Evolutionary conservation across 805 yeast species (phyloP), one percentile per base, ranked within the genome.

Genomic region (Wickerhamiella siamensis): DNA sequence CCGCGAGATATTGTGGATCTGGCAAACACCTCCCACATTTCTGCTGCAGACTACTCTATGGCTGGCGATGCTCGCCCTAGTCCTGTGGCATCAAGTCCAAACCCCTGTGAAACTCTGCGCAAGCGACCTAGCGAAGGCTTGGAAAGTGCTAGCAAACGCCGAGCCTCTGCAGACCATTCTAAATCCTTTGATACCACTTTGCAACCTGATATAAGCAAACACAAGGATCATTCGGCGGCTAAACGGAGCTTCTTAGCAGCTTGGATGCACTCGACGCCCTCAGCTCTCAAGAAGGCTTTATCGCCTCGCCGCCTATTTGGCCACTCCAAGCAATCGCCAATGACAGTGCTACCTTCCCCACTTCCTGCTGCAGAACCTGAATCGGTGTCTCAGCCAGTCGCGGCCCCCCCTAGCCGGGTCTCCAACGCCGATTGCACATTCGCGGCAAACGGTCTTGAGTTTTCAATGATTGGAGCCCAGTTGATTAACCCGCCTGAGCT

Each of bases 211-310:
- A n/a, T n/a, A n/a, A n/a, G n/a, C n/a, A n/a, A n/a, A n/a, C n/a
- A n/a, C n/a, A n/a, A n/a, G n/a, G 29, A 15, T 18, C 36, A 20
- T 5, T 34, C 37, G 9, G 27, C 19, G 27, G 37, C 37, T 10
- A 34, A 34, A n/a, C 26, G 27, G 14, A 34, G 37, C 16, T 34
- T 34, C 17, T 17, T 34, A 26, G 27, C 37, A 12, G 37, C 37
- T 10, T 34, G 37, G 37, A 20, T 34, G 29, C 37, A 34, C 29
- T 34, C 37, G 17, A 34, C 37, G 27, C 37, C 37, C 16, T 34
- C 37, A 10, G 4, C 20, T 4, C 17, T 34, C 17, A 9, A 18
- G 10, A 24, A 24, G 6, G 5, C 37, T 14, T 18, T 34, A 17
- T 34, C 37, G 15, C 37, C 37, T 4, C 37, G 37, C 12, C 37